These are phyloP conservation scores for Botrytis medusae DNA, from an alignment of 2,329 filamentous ascomycete genomes.

Conservation along the genomic window DNA sequence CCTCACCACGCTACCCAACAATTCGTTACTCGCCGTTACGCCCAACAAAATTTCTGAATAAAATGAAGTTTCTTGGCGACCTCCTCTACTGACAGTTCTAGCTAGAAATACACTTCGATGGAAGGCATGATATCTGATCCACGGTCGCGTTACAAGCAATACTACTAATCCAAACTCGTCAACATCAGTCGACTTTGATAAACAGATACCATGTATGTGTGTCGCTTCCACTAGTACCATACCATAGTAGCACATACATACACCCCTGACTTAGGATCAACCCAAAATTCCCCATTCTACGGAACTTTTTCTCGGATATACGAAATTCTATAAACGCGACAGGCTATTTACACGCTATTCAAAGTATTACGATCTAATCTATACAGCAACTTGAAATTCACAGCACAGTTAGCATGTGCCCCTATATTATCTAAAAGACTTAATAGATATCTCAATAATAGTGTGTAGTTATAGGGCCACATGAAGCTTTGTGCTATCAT, in stretches of 20 bases:
- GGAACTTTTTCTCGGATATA: background rate
- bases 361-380: background rate
- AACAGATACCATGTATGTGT: background rate
- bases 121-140: background rate
- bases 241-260: background rate
- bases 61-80: background rate
- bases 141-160: background rate
- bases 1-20: background rate
- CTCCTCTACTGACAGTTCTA: background rate
- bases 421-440: slow-evolving; percentile 4
- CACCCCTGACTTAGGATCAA: background rate
- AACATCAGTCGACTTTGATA: background rate
- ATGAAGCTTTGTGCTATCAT: background rate
- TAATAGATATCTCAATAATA: slow-evolving; percentile 2
- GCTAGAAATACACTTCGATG: background rate
- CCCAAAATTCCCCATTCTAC: background rate
- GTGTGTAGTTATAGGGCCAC: too few relatives aligned
- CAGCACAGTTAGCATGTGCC: background rate
- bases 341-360: background rate
- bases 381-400: background rate
- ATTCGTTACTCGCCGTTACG: background rate
- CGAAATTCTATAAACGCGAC: background rate
- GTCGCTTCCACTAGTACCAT: background rate
- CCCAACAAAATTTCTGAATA: background rate
- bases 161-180: background rate